Percentiles rank a stretch among this genome's conserved stretches.
These are phyloP conservation scores for Helotiales sp. DNA, from an alignment of 2,329 filamentous ascomycete species.

Conservation along the genomic window DNA sequence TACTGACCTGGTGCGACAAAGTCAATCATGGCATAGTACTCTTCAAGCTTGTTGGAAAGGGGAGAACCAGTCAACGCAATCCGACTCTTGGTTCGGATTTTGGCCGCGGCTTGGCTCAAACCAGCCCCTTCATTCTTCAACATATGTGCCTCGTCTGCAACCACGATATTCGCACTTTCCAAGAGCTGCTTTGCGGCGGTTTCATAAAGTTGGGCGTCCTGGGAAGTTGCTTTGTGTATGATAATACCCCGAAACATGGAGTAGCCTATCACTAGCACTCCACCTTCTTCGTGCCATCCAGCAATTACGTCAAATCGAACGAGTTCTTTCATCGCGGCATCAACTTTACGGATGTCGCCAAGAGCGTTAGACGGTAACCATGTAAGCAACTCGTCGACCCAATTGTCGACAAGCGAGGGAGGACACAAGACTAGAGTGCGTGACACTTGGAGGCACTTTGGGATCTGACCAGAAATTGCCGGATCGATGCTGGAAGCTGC, in stretches of 20 bases:
- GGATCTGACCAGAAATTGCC: conserved; percentile 64
- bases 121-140: conserved; percentile 66
- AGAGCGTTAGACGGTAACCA: conserved; percentile 64
- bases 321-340: conserved; percentile 37
- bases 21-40: conserved; percentile 85
- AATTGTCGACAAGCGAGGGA: conserved; percentile 74
- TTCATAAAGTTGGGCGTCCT: conserved; percentile 32
- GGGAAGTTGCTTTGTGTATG: conserved; percentile 36
- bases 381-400: conserved; percentile 71
- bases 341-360: conserved; percentile 57
- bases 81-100: conserved; percentile 66
- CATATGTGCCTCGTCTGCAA: conserved; percentile 83
- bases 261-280: conserved; percentile 78
- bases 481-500: conserved; percentile 60
- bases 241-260: conserved; percentile 58
- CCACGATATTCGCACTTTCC: conserved; percentile 66
- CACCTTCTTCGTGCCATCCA: conserved; percentile 64
- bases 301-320: conserved; percentile 49
- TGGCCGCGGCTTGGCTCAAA: conserved; percentile 52
- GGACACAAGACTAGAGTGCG: conserved; percentile 76
- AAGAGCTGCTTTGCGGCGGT: conserved; percentile 49
- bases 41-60: conserved; percentile 77
- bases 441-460: conserved; percentile 58
- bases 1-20: conserved; percentile 69
- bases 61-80: conserved; percentile 88